These are phyloP conservation scores for Fulvia fulva DNA, from an alignment of 2,329 filamentous ascomycete species.

Conservation along the genomic window DNA sequence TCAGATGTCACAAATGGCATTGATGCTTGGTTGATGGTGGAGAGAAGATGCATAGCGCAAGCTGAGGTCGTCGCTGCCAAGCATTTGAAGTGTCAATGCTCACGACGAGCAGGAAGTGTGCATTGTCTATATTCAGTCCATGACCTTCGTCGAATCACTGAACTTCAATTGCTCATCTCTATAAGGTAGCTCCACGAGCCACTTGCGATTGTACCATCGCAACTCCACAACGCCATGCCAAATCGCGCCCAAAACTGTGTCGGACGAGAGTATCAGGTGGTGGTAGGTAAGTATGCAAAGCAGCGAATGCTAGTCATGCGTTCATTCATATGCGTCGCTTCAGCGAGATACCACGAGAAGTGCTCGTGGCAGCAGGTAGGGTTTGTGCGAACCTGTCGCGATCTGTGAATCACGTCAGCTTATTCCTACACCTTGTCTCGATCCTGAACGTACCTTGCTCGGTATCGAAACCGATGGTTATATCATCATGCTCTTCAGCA, in stretches of 20 bases:
- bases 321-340: conserved; percentile 33
- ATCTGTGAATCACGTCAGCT: conserved; percentile 30
- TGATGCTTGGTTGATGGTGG: neutral
- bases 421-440: neutral
- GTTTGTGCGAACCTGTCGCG: conserved; percentile 45
- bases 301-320: neutral
- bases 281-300: neutral
- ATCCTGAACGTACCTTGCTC: conserved; percentile 45
- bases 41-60: neutral
- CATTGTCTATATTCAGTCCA: too few relatives aligned
- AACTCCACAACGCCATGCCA: neutral
- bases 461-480: conserved; percentile 77
- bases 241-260: neutral
- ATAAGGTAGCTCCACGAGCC: too few relatives aligned
- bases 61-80: neutral
- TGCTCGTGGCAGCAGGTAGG: conserved; percentile 42
- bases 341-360: conserved; percentile 41
- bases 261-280: neutral
- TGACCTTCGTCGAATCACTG: too few relatives aligned
- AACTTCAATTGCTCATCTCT: too few relatives aligned
- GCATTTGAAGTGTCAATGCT: neutral
- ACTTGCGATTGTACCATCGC: neutral
- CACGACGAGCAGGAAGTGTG: neutral
- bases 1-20: neutral
- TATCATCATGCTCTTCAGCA: conserved; percentile 88